A percentile compares a stretch with the other conserved stretches of the same genome.
These are phyloP conservation scores for Schizophyllum amplum DNA, from an alignment of 1,284 basidiomycete species.

Conservation along the genomic window DNA sequence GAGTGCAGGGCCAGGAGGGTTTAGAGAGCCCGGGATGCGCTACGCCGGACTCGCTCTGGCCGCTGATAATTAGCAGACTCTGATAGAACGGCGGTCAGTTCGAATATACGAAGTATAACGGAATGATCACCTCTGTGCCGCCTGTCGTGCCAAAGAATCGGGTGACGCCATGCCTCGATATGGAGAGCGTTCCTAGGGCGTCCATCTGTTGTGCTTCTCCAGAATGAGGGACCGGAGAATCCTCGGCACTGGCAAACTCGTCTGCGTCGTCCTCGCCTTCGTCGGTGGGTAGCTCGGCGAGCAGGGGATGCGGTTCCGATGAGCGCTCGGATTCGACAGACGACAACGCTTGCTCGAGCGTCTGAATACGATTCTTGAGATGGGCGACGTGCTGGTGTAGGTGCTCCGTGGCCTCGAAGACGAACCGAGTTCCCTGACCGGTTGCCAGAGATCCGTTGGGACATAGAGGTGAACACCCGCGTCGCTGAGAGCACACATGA, in stretches of 20 bases:
- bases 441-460: constrained; percentile 64
- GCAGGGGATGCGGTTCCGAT: constrained; percentile 51
- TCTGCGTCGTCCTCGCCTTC: neutral
- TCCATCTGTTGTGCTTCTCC: constrained; percentile 33
- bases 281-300: constrained; percentile 22
- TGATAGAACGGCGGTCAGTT: constrained; percentile 1
- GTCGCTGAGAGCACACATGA: constrained; percentile 16
- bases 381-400: constrained; percentile 55
- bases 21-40: constrained; percentile 6
- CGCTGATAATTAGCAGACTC: constrained; percentile 20
- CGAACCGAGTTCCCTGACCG: constrained; percentile 59
- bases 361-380: constrained; percentile 53
- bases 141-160: constrained; percentile 59
- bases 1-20: constrained; percentile 17
- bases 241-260: constrained; percentile 1
- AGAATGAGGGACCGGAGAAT: constrained; percentile 16
- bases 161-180: constrained; percentile 52
- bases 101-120: constrained; percentile 7
- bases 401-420: constrained; percentile 66
- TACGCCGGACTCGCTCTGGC: neutral
- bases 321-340: constrained; percentile 36
- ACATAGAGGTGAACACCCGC: constrained; percentile 63
- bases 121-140: constrained; percentile 44
- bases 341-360: constrained; percentile 59
- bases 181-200: constrained; percentile 54